A percentile compares a stretch with the other conserved stretches of the same genome.
phyloP scores from a whole-genome alignment of 768 basidiomycete species.

The Trametes cinnabarina region DNA sequence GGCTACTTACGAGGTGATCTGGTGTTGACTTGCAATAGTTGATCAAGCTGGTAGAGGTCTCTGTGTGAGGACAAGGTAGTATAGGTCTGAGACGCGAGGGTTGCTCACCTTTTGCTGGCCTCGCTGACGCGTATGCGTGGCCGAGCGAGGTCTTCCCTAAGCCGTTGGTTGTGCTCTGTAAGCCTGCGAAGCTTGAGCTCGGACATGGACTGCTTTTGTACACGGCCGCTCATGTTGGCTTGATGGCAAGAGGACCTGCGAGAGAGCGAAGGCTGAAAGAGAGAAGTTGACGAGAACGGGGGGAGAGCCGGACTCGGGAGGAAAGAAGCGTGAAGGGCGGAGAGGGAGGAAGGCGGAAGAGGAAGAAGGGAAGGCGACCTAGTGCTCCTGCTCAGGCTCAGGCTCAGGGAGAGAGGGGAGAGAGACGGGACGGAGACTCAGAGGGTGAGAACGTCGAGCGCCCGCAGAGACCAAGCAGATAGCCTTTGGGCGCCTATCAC shows the following conservation, averaged over 20 bases:
- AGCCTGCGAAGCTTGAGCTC: constrained; percentile 94
- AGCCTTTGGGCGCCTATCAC: neutral
- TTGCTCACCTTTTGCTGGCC: constrained; percentile 64
- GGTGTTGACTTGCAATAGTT: constrained; percentile 71
- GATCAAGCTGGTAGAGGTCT: constrained; percentile 50
- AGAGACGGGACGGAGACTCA: neutral
- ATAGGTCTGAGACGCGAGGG: neutral
- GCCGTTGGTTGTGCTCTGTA: constrained; percentile 89
- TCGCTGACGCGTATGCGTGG: constrained; percentile 92
- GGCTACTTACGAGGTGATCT: constrained; percentile 57
- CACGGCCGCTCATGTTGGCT: constrained; percentile 61
- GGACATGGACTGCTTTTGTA: constrained; percentile 93
- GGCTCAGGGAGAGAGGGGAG: neutral
- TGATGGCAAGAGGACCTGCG: constrained; percentile 44
- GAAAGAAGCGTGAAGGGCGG: neutral
- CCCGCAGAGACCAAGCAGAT: neutral
- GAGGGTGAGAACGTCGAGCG: neutral
- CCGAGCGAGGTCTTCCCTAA: constrained; percentile 85
- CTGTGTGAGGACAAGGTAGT: neutral
- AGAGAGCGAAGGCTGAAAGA: neutral
- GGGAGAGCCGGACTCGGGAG: constrained; percentile 6
- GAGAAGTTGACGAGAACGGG: constrained; percentile 4
- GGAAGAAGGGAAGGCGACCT: neutral
- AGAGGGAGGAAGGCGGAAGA: neutral
- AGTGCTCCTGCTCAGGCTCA: neutral